Conservation (phyloP, 1,284 basidiomycete genomes). For the Ganoderma sp. region DNA sequence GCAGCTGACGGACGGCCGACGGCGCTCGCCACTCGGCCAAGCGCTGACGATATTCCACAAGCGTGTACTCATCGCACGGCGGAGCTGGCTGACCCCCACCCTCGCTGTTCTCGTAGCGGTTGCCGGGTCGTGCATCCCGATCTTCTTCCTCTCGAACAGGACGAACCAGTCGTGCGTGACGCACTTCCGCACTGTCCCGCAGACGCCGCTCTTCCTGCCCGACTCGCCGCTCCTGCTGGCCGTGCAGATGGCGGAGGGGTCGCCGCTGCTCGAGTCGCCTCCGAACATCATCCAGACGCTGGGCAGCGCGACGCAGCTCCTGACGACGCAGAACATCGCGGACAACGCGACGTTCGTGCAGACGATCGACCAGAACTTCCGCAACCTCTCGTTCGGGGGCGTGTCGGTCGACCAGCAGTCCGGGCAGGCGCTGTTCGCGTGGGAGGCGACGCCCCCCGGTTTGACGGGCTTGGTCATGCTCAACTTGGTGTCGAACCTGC, state of each 20-base stretch:
- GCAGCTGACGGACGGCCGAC: conserved; percentile 55
- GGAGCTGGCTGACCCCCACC: conserved; percentile 71
- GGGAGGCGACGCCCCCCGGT: conserved; percentile 64
- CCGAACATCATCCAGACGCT: conserved; percentile 52
- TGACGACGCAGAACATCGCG: conserved; percentile 47
- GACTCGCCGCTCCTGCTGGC: conserved; percentile 44
- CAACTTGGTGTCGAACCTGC: conserved; percentile 70
- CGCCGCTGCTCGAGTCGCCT: conserved; percentile 49
- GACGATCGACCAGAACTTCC: conserved; percentile 54
- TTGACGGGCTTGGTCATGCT: conserved; percentile 62
- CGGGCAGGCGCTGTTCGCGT: conserved; percentile 60
- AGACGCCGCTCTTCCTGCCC: conserved; percentile 56
- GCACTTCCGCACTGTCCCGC: conserved; percentile 43
- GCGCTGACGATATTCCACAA: conserved; percentile 77
- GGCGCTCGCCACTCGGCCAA: conserved; percentile 59
- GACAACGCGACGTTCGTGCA: conserved; percentile 62
- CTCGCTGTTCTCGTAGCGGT: conserved; percentile 68
- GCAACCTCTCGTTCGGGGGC: conserved; percentile 62
- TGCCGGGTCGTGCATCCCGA: conserved; percentile 66
- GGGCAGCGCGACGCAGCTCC: conserved; percentile 42
- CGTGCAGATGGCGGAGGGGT: conserved; percentile 32
- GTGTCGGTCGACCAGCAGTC: conserved; percentile 59
- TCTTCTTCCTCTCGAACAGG: conserved; percentile 64
- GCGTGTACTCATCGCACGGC: conserved; percentile 65
- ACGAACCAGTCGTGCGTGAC: conserved; percentile 54